A percentile compares a stretch with the other conserved stretches of the same genome.
These are phyloP conservation scores for Populus hybrid DNA, from an alignment of 441 rosid genomes.

Conservation along the genomic window DNA sequence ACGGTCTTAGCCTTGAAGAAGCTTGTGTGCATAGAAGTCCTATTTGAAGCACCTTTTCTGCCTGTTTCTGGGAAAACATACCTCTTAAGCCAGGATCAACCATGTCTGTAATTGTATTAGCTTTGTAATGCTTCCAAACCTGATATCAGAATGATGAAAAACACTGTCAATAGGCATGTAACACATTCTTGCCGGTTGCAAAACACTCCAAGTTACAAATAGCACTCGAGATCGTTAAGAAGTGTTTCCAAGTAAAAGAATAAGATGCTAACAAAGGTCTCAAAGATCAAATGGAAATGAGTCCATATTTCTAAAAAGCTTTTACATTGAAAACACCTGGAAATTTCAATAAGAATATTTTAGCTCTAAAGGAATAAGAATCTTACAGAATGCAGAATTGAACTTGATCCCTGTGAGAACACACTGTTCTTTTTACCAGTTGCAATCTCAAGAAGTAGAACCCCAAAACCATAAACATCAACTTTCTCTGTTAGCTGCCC, in stretches of 20 bases:
- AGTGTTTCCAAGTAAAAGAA: too few relatives aligned
- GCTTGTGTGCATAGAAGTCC: constrained; percentile 80
- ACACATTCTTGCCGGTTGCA: not conserved
- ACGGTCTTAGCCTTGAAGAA: constrained; percentile 55
- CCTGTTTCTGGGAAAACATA: constrained; percentile 33
- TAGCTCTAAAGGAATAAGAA: not conserved
- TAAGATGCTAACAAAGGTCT: not conserved
- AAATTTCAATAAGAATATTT: not conserved
- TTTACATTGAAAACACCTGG: not conserved
- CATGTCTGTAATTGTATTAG: constrained; percentile 26
- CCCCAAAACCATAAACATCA: constrained; percentile 72
- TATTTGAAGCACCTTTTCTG: constrained; percentile 45
- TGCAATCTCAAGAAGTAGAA: constrained; percentile 57
- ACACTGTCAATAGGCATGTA: not conserved
- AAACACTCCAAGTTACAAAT: too few relatives aligned
- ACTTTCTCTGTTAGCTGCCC: constrained; percentile 78
- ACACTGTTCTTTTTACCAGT: constrained; percentile 56
- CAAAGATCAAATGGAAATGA: not conserved
- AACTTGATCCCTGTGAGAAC: constrained; percentile 49
- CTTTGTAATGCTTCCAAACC: constrained; percentile 68
- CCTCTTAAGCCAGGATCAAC: constrained; percentile 40
- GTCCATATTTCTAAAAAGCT: not conserved
- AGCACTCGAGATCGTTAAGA: too few relatives aligned
- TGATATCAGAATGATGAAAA: constrained; percentile 18
- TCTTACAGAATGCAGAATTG: constrained; percentile 56